Conservation (phyloP, 768 basidiomycete species). For the Mycena rosella region DNA sequence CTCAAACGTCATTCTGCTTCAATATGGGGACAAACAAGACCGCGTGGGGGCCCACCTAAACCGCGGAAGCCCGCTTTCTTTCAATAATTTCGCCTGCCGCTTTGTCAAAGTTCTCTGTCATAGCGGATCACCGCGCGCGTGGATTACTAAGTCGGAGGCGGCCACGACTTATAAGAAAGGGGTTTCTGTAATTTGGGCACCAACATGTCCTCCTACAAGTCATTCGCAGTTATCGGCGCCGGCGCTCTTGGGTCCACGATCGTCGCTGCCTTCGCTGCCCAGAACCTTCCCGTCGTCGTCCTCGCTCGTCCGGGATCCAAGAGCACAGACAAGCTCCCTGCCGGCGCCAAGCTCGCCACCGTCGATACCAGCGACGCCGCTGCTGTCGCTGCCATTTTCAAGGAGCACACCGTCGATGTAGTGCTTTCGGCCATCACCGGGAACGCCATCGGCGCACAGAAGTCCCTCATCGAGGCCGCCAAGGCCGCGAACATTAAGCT, state of each 20-base stretch:
- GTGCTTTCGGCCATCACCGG: constrained; percentile 49
- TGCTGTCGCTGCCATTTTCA: constrained; percentile 41
- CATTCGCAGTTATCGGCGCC: constrained; percentile 19
- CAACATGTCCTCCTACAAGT: constrained; percentile 10
- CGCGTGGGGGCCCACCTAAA: too few species aligned
- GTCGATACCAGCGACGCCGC: constrained; percentile 45
- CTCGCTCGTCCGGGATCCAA: constrained; percentile 31
- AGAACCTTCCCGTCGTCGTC: constrained; percentile 44
- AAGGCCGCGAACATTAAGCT: constrained; percentile 50
- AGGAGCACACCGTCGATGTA: constrained; percentile 49
- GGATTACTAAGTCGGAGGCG: constrained; percentile 13
- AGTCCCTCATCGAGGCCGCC: constrained; percentile 48
- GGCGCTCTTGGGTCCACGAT: constrained; percentile 40
- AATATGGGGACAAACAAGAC: background rate
- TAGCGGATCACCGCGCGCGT: constrained; percentile 14
- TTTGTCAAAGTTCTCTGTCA: constrained; percentile 11
- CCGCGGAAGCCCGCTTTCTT: background rate
- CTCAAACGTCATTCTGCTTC: constrained; percentile 7
- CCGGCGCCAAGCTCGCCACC: constrained; percentile 40
- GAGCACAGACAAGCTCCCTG: constrained; percentile 35
- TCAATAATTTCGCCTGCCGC: constrained; percentile 7
- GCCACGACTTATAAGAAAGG: constrained; percentile 1
- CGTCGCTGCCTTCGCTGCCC: constrained; percentile 61
- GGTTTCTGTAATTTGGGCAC: constrained; percentile 3
- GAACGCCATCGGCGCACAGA: constrained; percentile 42